These are phyloP conservation scores for Chenopodium formosanum DNA, from an alignment of 148 eudicot genomes.

Conservation along the genomic window DNA sequence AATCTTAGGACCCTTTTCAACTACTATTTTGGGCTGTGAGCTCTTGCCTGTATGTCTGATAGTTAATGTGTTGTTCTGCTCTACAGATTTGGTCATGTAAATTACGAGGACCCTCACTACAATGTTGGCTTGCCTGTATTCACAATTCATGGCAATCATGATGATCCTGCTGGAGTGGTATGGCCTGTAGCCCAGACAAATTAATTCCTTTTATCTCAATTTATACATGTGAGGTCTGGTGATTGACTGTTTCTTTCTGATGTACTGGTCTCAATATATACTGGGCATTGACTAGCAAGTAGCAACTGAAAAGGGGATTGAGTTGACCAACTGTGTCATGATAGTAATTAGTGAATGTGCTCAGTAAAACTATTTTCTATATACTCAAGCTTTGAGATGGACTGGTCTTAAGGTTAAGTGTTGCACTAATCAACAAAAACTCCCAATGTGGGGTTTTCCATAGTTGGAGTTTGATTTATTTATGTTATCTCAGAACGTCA, in stretches of 20 bases:
- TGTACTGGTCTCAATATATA: neutral
- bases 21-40: neutral
- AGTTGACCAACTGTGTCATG: neutral
- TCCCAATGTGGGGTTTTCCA: neutral
- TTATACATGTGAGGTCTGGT: neutral
- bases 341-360: neutral
- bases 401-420: neutral
- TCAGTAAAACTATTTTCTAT: neutral
- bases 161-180: slow-evolving; percentile 99
- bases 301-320: neutral
- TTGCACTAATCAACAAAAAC: neutral
- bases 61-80: neutral
- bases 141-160: slow-evolving; percentile 99
- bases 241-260: slow-evolving; percentile 2
- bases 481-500: neutral
- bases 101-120: slow-evolving; percentile 98
- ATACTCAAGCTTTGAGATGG: neutral
- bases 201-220: neutral
- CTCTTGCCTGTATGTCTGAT: slow-evolving; percentile 1
- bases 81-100: slow-evolving; percentile 94
- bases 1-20: neutral
- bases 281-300: neutral
- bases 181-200: slow-evolving; percentile 18
- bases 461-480: neutral
- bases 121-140: slow-evolving; percentile 98